Evolutionary conservation across 352 stramenopile genomes (phyloP), one percentile per base, ranked within the genome.

Genomic region (Phytophthora uliginosa): DNA sequence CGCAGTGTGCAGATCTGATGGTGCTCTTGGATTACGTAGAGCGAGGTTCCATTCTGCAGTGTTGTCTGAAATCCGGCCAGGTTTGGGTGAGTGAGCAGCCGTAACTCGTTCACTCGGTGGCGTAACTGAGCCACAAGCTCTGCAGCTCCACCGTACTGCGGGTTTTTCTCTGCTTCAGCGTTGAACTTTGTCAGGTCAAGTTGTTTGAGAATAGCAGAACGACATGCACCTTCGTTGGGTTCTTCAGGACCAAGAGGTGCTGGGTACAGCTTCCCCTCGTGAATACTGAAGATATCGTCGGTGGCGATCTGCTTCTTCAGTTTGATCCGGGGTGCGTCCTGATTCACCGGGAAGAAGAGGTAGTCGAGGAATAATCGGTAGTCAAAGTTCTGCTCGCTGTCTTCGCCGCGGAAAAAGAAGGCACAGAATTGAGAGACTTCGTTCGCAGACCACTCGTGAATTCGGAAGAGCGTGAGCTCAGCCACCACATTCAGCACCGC

Each of bases 301-400:
- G 26, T 34, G 17, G 31, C 50, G 18, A 78, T 31, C 50, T 73
- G 71, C 38, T 64, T 56, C 61, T 63, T 75, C 18, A 76, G n/a
- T n/a, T 75, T 72, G 20, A 78, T 55, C 2, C 31, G 59, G 7
- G 67, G 48, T 0, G 31, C 5, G 8, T 73, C 28, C 1, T 60
- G 48, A n/a, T 63, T 75, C 4, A 85, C 55, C 3, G 83, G 85
- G 65, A 85, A 89, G 52, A 91, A 88, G 3, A 91, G n/a, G 20
- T 88, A 86, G 53, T 85, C 74, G 10, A 90, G 57, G 51, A 92
- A 88, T 17, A 83, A 22, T 1, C 34, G 26, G 24, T 91, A 92
- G 65, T 88, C 67, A 54, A 85, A 85, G 47, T 54, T 55, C 34
- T 60, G 26, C 28, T 67, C 51, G 12, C 59, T 62, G 15, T 62